A percentile compares a stretch with the other conserved stretches of the same genome.
These are phyloP conservation scores for Psilocybe cyanescens DNA, from an alignment of 768 basidiomycete genomes.

Conservation along the genomic window DNA sequence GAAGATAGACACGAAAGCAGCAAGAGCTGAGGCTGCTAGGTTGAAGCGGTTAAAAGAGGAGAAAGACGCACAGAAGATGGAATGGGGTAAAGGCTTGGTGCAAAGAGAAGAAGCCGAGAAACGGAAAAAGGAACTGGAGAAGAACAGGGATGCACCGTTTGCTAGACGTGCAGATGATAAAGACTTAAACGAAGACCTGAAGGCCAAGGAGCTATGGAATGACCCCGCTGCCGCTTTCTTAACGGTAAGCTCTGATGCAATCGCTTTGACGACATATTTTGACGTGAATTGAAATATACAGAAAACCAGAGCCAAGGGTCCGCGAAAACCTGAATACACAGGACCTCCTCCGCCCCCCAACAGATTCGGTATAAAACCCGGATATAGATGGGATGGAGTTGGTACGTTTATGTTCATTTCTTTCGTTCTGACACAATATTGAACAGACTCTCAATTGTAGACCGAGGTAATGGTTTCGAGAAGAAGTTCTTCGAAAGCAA, in stretches of 20 bases:
- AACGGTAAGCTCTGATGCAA: slow-evolving; percentile 55
- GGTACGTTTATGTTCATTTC: slow-evolving; percentile 51
- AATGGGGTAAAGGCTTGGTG: slow-evolving; percentile 96
- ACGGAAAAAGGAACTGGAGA: slow-evolving; percentile 65
- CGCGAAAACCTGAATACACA: slow-evolving; percentile 80
- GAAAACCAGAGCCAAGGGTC: slow-evolving; percentile 78
- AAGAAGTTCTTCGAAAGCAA: slow-evolving; percentile 85
- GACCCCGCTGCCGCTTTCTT: slow-evolving; percentile 97
- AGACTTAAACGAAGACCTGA: slow-evolving; percentile 85
- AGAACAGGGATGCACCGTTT: slow-evolving; percentile 66
- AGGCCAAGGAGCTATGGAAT: slow-evolving; percentile 87
- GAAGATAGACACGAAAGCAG: slow-evolving; percentile 87
- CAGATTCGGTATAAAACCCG: slow-evolving; percentile 93
- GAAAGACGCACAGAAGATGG: slow-evolving; percentile 89
- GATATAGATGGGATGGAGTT: slow-evolving; percentile 98
- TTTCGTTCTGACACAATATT: background rate
- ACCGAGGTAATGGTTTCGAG: slow-evolving; percentile 93
- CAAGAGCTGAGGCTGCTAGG: slow-evolving; percentile 82
- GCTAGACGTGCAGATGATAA: slow-evolving; percentile 83
- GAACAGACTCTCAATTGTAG: slow-evolving; percentile 39
- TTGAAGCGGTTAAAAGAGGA: slow-evolving; percentile 83
- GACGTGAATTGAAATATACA: slow-evolving; percentile 29
- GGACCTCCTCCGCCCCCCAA: slow-evolving; percentile 93
- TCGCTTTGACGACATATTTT: background rate
- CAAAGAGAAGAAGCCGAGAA: slow-evolving; percentile 84